Percentiles rank a stretch among this genome's conserved stretches.
These are phyloP conservation scores for Macrolepiota dolichaula DNA, from an alignment of 768 basidiomycete genomes.

Conservation along the genomic window DNA sequence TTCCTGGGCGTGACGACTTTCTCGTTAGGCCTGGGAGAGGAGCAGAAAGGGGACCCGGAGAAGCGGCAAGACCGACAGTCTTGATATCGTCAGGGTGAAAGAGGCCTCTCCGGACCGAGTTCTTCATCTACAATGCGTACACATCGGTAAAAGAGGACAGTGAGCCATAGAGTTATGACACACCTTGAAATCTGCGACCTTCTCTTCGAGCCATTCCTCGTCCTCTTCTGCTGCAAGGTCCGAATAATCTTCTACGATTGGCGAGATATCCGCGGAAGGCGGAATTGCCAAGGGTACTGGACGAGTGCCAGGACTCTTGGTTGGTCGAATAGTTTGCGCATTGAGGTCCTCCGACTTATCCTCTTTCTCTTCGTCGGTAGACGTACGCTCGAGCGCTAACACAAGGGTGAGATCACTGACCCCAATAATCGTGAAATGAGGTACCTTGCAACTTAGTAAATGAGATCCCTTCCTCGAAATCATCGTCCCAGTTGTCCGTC, in stretches of 20 bases:
- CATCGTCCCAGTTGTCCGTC: slow-evolving; percentile 97
- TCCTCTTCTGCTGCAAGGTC: slow-evolving; percentile 83
- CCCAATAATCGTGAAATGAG: slow-evolving; percentile 4
- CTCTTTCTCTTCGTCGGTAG: slow-evolving; percentile 51
- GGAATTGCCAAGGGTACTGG: slow-evolving; percentile 55
- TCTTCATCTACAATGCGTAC: slow-evolving; percentile 52
- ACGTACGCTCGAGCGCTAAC: slow-evolving; percentile 60
- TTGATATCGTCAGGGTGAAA: slow-evolving; percentile 92
- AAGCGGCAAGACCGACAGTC: slow-evolving; percentile 55
- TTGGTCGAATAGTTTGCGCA: slow-evolving; percentile 76
- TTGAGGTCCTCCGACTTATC: slow-evolving; percentile 60
- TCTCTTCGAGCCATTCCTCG: slow-evolving; percentile 61
- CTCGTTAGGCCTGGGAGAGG: slow-evolving; percentile 56
- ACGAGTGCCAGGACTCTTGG: slow-evolving; percentile 54
- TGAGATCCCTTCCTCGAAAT: slow-evolving; percentile 93
- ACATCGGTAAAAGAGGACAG: neutral
- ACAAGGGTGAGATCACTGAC: slow-evolving; percentile 4
- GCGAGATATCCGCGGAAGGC: slow-evolving; percentile 57
- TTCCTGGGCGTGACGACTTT: slow-evolving; percentile 50
- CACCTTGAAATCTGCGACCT: slow-evolving; percentile 84
- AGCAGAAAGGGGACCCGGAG: slow-evolving; percentile 64
- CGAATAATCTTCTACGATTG: slow-evolving; percentile 89
- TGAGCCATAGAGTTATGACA: slow-evolving; percentile 11
- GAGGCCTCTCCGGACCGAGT: slow-evolving; percentile 65
- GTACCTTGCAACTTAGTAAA: slow-evolving; percentile 76